A percentile compares a stretch with the other conserved stretches of the same genome.
Conservation (phyloP, 2,329 filamentous ascomycete genomes). For the Metarhizium humberi region DNA sequence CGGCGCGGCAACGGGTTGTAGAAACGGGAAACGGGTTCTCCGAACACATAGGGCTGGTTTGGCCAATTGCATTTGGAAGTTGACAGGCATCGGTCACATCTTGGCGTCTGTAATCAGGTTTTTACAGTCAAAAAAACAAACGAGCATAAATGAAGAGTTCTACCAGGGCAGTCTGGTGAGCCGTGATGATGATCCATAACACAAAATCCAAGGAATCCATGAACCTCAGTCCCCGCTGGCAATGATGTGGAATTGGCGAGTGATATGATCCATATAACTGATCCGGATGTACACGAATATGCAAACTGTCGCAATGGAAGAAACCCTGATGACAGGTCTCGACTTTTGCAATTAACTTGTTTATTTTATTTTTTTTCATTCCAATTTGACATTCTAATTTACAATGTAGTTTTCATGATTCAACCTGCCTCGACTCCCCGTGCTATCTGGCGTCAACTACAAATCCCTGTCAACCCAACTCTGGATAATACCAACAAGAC, state of each 20-base stretch:
- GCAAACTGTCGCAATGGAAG: neutral
- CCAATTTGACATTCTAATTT: slow-evolving; percentile 2
- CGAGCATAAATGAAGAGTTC: slow-evolving; percentile 26
- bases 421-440: neutral
- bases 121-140: slow-evolving; percentile 48
- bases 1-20: slow-evolving; percentile 26
- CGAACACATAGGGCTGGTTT: slow-evolving; percentile 43
- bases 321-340: neutral
- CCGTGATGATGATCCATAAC: slow-evolving; percentile 18
- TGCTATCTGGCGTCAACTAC: slow-evolving; percentile 16
- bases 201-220: neutral
- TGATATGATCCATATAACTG: no score
- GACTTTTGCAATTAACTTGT: slow-evolving; percentile 7
- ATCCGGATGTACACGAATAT: neutral
- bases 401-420: neutral
- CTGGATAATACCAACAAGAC: slow-evolving; percentile 70
- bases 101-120: slow-evolving; percentile 59
- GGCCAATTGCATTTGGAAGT: slow-evolving; percentile 59
- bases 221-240: neutral
- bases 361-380: neutral
- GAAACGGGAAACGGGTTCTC: slow-evolving; percentile 30
- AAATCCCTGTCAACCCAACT: slow-evolving; percentile 62
- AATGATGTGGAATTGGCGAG: neutral
- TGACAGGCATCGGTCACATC: slow-evolving; percentile 54
- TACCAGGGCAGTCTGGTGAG: slow-evolving; percentile 17